Evolutionary conservation across 129 eudicot species (phyloP), one percentile per base, ranked within the genome.

Genomic region (carrot (Daucus carota)): DNA sequence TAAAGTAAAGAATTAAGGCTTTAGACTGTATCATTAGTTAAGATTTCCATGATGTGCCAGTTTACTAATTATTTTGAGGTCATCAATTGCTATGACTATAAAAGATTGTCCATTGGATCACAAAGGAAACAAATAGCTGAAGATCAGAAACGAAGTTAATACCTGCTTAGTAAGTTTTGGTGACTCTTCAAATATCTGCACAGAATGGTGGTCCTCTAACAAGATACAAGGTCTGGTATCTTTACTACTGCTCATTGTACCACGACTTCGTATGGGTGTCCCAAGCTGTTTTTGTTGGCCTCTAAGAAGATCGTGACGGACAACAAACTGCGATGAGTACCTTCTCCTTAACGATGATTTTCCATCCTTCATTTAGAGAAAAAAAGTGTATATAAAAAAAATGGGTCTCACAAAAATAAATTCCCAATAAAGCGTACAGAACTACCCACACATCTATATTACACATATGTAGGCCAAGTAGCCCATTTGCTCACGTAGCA

Each of bases 271-370:
- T 18, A 80, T 41, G 29, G 85, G 86, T 3, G 81, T 76, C 74
- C 70, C 75, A 52, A 78, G 74, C 46, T 66, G 75, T n/a, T 33
- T 36, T 44, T 81, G 81, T 73, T 80, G 82, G 59, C 84, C 89
- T 75, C 74, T 77, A 73, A 76, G 77, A 85, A 73, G 89, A 57
- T 87, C 86, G 78, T 46, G 76, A 41, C 79, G 66, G 31, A 88
- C 82, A 76, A 77, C 78, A 79, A 85, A 83, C 73, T 75, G 83
- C 63, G 83, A 74, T 12, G 84, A 77, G 73, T 81, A 79, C 79
- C 85, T 83, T 85, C 77, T 83, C 79, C 83, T 77, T 68, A 70
- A 48, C 14, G 81, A 78, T 31, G 88, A 82, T 54, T 76, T 82
- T 29, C 81, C 78, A 69, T 78, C 78, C 40, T 72, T 81, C 47